These are phyloP conservation scores for Aristolochia californica DNA, from an alignment of 164 flowering plant genomes.

Conservation along the genomic window DNA sequence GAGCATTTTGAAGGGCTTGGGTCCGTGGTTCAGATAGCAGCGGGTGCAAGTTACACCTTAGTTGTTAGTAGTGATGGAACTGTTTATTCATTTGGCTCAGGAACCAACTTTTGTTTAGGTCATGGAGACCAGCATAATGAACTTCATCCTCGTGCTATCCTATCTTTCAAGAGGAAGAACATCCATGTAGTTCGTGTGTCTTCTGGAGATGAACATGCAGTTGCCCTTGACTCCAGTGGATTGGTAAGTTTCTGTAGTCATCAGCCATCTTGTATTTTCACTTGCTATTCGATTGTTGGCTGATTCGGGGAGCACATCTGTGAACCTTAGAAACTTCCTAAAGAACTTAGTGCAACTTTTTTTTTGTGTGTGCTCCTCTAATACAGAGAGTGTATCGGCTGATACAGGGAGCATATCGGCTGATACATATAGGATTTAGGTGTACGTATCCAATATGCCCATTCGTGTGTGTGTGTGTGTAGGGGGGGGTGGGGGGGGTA, in stretches of 20 bases:
- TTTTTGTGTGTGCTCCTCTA: too few relatives aligned
- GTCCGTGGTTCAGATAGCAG: constrained; percentile 63
- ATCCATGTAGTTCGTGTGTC: constrained; percentile 70
- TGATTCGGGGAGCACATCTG: too few relatives aligned
- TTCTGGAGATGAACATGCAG: constrained; percentile 94
- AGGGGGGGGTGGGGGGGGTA: too few relatives aligned
- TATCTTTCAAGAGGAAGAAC: constrained; percentile 54
- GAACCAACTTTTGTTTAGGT: constrained; percentile 87
- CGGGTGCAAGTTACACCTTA: constrained; percentile 75
- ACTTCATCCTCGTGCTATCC: constrained; percentile 60
- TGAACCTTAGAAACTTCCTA: too few relatives aligned
- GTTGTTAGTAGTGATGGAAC: constrained; percentile 64
- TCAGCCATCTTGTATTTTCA: neutral
- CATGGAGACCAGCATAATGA: constrained; percentile 89
- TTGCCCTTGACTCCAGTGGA: constrained; percentile 94
- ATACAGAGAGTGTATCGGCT: too few relatives aligned
- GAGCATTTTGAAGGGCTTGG: constrained; percentile 43
- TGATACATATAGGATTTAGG: too few relatives aligned
- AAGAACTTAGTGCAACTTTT: too few relatives aligned
- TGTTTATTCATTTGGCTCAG: constrained; percentile 84
- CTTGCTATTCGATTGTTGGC: too few relatives aligned
- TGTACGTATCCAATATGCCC: too few relatives aligned
- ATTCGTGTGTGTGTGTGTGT: too few relatives aligned
- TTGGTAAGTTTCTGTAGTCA: constrained; percentile 35
- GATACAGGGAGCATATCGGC: too few relatives aligned